Evolutionary conservation across 768 basidiomycete species (phyloP), one percentile per base, ranked within the genome.

Genomic region (Auricularia auricula-judae): DNA sequence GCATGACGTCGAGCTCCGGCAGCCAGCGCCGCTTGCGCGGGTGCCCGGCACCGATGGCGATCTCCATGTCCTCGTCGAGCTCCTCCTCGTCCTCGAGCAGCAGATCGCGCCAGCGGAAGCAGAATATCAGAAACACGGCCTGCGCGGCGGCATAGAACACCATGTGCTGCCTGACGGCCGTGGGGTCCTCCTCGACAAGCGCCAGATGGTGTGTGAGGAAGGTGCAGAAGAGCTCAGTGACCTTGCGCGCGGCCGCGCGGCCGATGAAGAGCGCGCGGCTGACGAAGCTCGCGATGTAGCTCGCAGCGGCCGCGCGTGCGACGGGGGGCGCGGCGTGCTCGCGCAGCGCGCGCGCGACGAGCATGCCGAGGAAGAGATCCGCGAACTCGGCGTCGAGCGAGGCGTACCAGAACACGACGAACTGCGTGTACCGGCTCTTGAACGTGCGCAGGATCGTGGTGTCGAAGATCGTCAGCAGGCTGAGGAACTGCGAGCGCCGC

Each of bases 401-500:
- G 23, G 94, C 83, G 71, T 88, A 93, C 86, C 93, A 97, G 79
- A 99, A 99, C 58, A 98, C 71, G 66, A 99, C 83, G 76, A 99
- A 99, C 70, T 98, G 97, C 14, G 93, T 94, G 74, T 98, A 97
- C 44, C 95, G 90, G 0, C 94, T 97, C 71, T 95, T 94, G 79
- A 97, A 97, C 2, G 97, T 98, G 44, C 87, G 89, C 61, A 99
- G 83, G 72, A 99, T 93, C 43, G 87, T 87, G 47, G 92, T 86
- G 73, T 97, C 93, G 71, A 99, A 99, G 67, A 98, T 93, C 67
- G 88, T 86, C 62, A 99, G 84, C 21, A 99, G 86, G 35, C 88
- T 83, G 69, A 90, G 83, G 73, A 98, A 98, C 68, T 91, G 91
- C 1, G 83, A 72, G 4, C 81, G 81, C 33, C 79, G 82, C 36